phyloP scores from a whole-genome alignment of 768 basidiomycete genomes.

The Trametes elegans region DNA sequence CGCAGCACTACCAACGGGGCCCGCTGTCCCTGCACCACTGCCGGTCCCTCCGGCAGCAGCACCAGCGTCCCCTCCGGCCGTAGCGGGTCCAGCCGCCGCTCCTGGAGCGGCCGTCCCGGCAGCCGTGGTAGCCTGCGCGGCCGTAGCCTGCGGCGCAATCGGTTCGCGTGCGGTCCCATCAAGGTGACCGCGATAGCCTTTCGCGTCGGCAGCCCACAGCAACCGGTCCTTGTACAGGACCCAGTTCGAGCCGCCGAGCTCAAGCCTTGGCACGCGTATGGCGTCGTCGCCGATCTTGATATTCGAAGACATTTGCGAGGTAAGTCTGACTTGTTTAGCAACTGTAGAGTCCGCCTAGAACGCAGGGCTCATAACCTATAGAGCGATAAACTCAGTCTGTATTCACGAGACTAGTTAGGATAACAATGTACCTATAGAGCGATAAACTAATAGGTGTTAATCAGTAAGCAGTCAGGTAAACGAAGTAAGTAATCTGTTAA shows the following conservation, averaged over 20 bases:
- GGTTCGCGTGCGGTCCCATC: not conserved
- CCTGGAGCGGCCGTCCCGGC: no score
- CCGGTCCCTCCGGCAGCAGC: no score
- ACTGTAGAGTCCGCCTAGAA: not conserved
- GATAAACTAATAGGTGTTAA: no score
- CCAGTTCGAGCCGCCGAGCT: constrained; percentile 4
- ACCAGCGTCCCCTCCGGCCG: no score
- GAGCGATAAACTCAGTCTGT: no score
- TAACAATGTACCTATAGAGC: no score
- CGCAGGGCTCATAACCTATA: constrained; percentile 3
- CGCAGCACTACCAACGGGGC: not conserved
- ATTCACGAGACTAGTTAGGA: no score
- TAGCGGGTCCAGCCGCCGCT: no score
- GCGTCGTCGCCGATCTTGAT: not conserved
- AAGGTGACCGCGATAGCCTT: not conserved
- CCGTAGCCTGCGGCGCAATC: not conserved
- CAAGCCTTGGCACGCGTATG: not conserved
- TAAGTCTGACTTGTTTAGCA: not conserved
- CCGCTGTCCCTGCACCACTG: no score
- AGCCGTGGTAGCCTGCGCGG: not conserved
- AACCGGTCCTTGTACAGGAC: constrained; percentile 4
- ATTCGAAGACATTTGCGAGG: not conserved
- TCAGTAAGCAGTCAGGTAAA: no score
- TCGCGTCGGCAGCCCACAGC: not conserved
- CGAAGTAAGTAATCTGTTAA: no score